Evolutionary conservation across 202 grass and related monocot species (phyloP), one percentile per base, ranked within the genome.

Genomic region (Digitaria exilis): DNA sequence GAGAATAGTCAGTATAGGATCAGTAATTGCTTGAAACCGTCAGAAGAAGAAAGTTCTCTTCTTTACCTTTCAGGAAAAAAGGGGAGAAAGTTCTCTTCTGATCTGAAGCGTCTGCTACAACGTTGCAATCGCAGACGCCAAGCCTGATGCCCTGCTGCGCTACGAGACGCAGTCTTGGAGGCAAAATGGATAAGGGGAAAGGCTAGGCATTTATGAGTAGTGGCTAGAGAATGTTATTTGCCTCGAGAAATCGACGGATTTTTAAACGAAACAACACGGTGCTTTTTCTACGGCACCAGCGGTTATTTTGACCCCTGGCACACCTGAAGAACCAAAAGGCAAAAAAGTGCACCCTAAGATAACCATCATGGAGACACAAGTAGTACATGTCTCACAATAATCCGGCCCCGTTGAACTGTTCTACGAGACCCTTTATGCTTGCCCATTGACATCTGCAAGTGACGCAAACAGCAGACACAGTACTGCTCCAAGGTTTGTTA

Each of bases 261-360:
- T n/a, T n/a, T n/a, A n/a, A n/a, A n/a, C n/a, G n/a, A n/a, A n/a
- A n/a, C n/a, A n/a, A n/a, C n/a, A n/a, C 3, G 41, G 41, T 7
- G 67, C 67, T 46, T 66, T 52, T 37, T 39, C 21, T 45, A 26
- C 45, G 21, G 7, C 3, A 30, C 17, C 2, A 6, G 25, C 22
- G 14, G n/a, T 14, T 4, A 14, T 80, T 56, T 80, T 69, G 78
- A 30, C 26, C 52, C 59, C 14, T 39, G 54, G 44, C 8, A 21
- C 79, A 5, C 8, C 44, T 37, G 58, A 77, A 87, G 72, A 26
- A 50, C 65, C 55, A 82, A 71, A 82, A 69, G 72, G 22, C 32
- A 22, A n/a, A 46, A 80, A 87, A 77, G 65, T 11, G 73, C 73
- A 9, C 3, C 1, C 71, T 83, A 55, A 71, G 35, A 8, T 11